Evolutionary conservation across 352 stramenopile genomes (phyloP).

Genomic region (Paralagenidium karlingii): DNA sequence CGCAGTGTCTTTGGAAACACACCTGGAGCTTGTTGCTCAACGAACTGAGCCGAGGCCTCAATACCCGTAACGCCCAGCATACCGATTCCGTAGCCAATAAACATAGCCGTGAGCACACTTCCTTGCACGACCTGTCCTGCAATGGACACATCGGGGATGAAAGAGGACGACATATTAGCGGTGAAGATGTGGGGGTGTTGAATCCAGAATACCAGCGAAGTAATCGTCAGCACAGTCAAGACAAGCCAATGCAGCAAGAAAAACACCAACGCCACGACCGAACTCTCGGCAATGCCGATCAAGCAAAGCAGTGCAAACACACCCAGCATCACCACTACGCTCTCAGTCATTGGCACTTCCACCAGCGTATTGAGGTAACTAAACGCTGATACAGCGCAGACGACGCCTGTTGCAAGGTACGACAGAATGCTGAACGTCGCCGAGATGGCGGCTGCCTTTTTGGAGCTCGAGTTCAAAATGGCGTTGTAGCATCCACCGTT

Average conservation of each 20-base stretch:
- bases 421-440: slow-evolving; percentile 69
- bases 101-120: slow-evolving; percentile 18
- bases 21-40: slow-evolving; percentile 66
- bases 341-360: slow-evolving; percentile 24
- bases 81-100: slow-evolving; percentile 42
- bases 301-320: slow-evolving; percentile 63
- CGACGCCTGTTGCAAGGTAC: slow-evolving; percentile 72
- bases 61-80: slow-evolving; percentile 80
- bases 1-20: slow-evolving; percentile 75
- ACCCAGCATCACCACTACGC: slow-evolving; percentile 29
- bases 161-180: slow-evolving; percentile 37
- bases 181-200: slow-evolving; percentile 36
- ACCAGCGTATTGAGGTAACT: slow-evolving; percentile 71
- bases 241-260: slow-evolving; percentile 61
- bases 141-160: slow-evolving; percentile 21
- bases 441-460: slow-evolving; percentile 54
- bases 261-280: slow-evolving; percentile 54
- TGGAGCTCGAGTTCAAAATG: slow-evolving; percentile 77
- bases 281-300: slow-evolving; percentile 66
- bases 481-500: slow-evolving; percentile 84
- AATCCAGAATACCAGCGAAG: slow-evolving; percentile 30
- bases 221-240: slow-evolving; percentile 31
- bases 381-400: slow-evolving; percentile 42
- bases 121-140: slow-evolving; percentile 10
- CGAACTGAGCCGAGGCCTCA: slow-evolving; percentile 71